phyloP scores from a whole-genome alignment of 2,329 filamentous ascomycete species.

The Zymoseptoria brevis region DNA sequence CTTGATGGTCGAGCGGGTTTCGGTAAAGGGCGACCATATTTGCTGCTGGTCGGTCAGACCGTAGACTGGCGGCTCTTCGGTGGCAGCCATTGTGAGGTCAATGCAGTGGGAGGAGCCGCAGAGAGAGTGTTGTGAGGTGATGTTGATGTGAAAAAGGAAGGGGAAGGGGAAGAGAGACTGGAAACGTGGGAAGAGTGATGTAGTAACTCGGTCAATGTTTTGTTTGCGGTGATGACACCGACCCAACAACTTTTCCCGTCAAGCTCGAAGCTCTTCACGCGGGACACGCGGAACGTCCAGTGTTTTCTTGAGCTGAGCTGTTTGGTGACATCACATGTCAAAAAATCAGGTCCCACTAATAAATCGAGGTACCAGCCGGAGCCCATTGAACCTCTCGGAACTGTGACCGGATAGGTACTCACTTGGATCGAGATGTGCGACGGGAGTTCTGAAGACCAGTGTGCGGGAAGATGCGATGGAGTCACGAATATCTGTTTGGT shows the following conservation, averaged over 20 bases:
- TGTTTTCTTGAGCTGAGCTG: too few species aligned
- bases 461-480: background rate
- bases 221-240: background rate
- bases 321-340: background rate
- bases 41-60: conserved; percentile 20
- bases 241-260: background rate
- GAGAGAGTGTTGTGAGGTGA: background rate
- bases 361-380: background rate
- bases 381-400: background rate
- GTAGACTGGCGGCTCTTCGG: conserved; percentile 7
- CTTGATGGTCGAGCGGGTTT: conserved; percentile 27
- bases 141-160: background rate
- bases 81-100: conserved; percentile 12
- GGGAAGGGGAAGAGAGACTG: background rate
- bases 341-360: background rate
- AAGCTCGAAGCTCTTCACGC: background rate
- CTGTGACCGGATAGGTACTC: background rate
- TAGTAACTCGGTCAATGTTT: background rate
- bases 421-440: background rate
- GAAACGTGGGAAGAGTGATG: background rate
- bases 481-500: background rate
- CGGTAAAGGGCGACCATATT: conserved; percentile 25
- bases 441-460: background rate
- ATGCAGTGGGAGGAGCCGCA: background rate
- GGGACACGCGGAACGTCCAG: background rate